Conservation (phyloP, 768 basidiomycete genomes). For the Boletellus ananiceps region DNA sequence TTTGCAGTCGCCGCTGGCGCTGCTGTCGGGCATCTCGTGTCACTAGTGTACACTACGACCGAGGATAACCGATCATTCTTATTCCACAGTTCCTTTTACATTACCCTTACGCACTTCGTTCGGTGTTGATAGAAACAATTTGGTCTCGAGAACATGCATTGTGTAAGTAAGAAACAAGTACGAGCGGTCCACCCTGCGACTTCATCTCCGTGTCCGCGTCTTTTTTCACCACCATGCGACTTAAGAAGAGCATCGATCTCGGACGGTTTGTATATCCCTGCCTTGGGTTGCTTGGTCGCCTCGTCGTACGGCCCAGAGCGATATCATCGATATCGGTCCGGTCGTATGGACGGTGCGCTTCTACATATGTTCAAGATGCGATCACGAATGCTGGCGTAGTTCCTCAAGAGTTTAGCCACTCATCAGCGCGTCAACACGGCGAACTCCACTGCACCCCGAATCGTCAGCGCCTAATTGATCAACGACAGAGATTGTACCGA, state of each 20-base stretch:
- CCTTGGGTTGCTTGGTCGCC: constrained; percentile 68
- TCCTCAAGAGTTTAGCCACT: no score
- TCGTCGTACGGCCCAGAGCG: no score
- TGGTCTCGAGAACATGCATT: neutral
- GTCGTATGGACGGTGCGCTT: no score
- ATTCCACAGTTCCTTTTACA: neutral
- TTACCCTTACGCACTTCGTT: neutral
- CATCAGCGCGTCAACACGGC: constrained; percentile 88
- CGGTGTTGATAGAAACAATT: neutral
- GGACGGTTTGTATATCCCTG: constrained; percentile 85
- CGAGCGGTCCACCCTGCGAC: constrained; percentile 27
- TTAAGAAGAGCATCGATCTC: constrained; percentile 84
- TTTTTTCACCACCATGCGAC: constrained; percentile 80
- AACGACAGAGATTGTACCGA: constrained; percentile 41
- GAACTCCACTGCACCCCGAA: constrained; percentile 75
- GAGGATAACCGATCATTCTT: neutral
- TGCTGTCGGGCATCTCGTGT: constrained; percentile 73
- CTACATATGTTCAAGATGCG: no score
- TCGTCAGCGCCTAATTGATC: neutral
- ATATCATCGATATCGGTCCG: no score
- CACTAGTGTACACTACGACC: constrained; percentile 42
- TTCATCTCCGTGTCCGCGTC: constrained; percentile 81
- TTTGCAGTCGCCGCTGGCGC: constrained; percentile 77
- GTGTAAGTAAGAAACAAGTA: constrained; percentile 3
- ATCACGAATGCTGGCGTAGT: no score